Conservation (phyloP, 768 basidiomycete species). For the Crassisporium funariophilum region DNA sequence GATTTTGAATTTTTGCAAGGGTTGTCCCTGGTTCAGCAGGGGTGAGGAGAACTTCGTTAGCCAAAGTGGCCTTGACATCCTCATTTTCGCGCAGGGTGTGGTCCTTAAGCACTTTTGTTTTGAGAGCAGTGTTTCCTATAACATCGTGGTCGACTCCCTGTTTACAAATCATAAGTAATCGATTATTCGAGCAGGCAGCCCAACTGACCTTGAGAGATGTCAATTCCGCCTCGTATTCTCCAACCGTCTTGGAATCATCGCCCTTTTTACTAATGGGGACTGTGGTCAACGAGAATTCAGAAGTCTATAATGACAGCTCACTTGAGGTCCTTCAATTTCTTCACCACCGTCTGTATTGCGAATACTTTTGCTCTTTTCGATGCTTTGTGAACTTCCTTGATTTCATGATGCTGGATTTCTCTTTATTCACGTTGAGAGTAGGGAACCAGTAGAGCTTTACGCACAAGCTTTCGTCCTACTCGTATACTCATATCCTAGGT, state of each 20-base stretch:
- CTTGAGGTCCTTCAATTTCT: constrained; percentile 75
- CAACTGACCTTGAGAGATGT: constrained; percentile 62
- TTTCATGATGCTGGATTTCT: constrained; percentile 64
- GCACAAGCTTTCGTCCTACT: constrained; percentile 58
- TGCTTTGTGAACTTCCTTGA: constrained; percentile 72
- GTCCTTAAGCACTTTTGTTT: constrained; percentile 76
- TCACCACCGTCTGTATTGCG: constrained; percentile 82
- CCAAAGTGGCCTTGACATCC: constrained; percentile 46
- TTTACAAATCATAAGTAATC: constrained; percentile 7
- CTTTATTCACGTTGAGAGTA: constrained; percentile 1
- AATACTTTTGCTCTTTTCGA: constrained; percentile 81
- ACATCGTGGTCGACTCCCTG: constrained; percentile 62
- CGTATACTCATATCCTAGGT: constrained; percentile 44
- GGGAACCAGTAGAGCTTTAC: constrained; percentile 24
- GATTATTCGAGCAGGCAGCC: not conserved
- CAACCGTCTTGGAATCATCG: constrained; percentile 38
- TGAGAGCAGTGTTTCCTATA: constrained; percentile 66
- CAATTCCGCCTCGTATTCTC: constrained; percentile 61
- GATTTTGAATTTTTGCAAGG: constrained; percentile 64
- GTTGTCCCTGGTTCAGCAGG: constrained; percentile 43
- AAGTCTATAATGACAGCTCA: constrained; percentile 27
- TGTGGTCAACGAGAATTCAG: not conserved
- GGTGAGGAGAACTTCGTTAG: constrained; percentile 43
- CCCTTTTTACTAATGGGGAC: constrained; percentile 37
- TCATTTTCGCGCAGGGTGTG: constrained; percentile 52